phyloP scores from a whole-genome alignment of 1,284 basidiomycete genomes.

The Cutaneotrichosporon sp. region DNA sequence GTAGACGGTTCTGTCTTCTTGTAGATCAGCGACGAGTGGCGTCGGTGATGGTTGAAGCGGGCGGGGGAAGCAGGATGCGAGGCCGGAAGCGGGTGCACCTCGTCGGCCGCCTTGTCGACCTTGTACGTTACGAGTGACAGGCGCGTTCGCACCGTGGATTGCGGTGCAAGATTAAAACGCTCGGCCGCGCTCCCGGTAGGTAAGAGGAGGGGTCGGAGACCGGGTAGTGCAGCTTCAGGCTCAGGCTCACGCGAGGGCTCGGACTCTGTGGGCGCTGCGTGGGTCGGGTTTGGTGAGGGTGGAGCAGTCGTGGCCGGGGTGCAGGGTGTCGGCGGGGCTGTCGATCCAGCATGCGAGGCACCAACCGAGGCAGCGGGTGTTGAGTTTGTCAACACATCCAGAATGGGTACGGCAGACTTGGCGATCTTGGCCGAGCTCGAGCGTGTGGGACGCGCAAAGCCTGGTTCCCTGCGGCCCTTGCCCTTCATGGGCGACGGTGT shows the following conservation, averaged over 20 bases:
- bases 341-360: not conserved
- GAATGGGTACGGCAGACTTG: not conserved
- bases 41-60: not conserved
- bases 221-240: not conserved
- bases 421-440: not conserved
- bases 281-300: not conserved
- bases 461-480: not conserved
- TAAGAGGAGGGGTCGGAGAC: conserved; percentile 1
- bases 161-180: not conserved
- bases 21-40: conserved; percentile 7
- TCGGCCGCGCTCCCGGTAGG: not conserved
- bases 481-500: conserved; percentile 1
- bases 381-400: not conserved
- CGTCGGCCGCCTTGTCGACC: not conserved
- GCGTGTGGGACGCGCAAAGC: conserved; percentile 3
- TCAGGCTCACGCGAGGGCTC: not conserved
- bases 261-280: not conserved
- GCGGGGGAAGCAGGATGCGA: not conserved
- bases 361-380: not conserved
- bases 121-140: conserved; percentile 3
- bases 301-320: not conserved
- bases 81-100: not conserved
- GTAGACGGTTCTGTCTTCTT: not conserved
- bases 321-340: not conserved
- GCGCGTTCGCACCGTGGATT: conserved; percentile 4